A percentile compares a stretch with the other conserved stretches of the same genome.
These are phyloP conservation scores for Eucalyptus sp. DNA, from an alignment of 345 rosid genomes.

Conservation along the genomic window DNA sequence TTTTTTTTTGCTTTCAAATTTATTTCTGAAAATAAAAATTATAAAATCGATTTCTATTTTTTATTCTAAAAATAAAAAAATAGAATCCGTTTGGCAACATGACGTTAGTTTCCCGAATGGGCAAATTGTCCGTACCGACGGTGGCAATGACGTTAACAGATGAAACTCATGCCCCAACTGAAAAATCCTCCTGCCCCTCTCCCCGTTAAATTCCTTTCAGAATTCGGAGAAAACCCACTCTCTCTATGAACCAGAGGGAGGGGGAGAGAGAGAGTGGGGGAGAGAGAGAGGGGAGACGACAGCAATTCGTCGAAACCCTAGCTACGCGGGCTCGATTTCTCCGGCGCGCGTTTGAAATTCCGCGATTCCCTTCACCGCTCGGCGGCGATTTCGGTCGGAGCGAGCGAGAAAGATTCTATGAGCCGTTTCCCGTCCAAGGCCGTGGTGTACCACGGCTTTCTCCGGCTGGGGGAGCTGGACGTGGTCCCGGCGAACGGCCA, in stretches of 20 bases:
- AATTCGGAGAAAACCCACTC: not conserved
- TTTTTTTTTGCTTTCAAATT: no score
- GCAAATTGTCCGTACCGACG: not conserved
- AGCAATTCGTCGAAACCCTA: not conserved
- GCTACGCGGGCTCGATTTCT: not conserved
- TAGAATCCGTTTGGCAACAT: no score
- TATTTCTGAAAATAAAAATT: no score
- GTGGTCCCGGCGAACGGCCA: constrained; percentile 30
- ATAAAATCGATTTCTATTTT: no score
- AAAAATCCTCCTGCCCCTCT: not conserved
- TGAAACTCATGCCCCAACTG: not conserved
- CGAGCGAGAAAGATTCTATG: constrained; percentile 15
- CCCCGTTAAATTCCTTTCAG: not conserved
- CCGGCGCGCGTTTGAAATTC: not conserved
- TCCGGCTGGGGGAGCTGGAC: constrained; percentile 72
- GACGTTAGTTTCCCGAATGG: no score
- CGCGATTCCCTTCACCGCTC: not conserved
- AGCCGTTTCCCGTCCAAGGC: constrained; percentile 71
- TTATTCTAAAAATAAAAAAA: no score
- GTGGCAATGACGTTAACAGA: not conserved
- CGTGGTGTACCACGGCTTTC: constrained; percentile 72
- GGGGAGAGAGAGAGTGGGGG: not conserved
- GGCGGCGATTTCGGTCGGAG: not conserved
- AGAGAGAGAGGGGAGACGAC: not conserved
- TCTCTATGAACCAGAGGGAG: not conserved